Conservation (phyloP, 495 filamentous ascomycete species). For the Opeltia flavorubescens region DNA sequence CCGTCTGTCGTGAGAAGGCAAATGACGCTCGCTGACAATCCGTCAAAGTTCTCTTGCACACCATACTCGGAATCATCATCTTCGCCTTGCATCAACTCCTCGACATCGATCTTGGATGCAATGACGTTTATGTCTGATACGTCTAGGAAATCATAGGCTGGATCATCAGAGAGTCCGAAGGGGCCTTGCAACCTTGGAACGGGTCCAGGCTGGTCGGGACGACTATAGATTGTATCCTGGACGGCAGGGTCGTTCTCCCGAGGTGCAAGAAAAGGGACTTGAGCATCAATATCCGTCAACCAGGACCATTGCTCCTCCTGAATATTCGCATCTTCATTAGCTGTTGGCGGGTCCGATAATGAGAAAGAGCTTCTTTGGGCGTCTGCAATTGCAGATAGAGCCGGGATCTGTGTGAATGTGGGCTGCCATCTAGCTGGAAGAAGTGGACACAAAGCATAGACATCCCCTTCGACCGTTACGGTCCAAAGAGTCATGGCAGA, state of each 20-base stretch:
- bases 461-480: conserved; percentile 74
- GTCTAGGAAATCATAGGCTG: conserved; percentile 55
- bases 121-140: conserved; percentile 47
- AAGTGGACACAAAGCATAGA: conserved; percentile 83
- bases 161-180: conserved; percentile 53
- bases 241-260: conserved; percentile 23
- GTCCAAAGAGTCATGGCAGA: conserved; percentile 85
- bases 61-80: conserved; percentile 32
- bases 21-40: conserved; percentile 55
- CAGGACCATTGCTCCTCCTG: conserved; percentile 57
- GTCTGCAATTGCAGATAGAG: conserved; percentile 59
- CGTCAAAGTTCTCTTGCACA: conserved; percentile 39
- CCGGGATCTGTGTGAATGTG: conserved; percentile 58
- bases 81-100: conserved; percentile 38
- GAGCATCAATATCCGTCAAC: conserved; percentile 67
- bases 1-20: conserved; percentile 63
- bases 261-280: conserved; percentile 43
- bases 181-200: conserved; percentile 77
- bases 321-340: conserved; percentile 43
- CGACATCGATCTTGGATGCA: conserved; percentile 35
- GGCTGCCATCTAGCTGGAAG: conserved; percentile 71
- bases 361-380: too few relatives aligned
- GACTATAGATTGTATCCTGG: conserved; percentile 54
- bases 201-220: conserved; percentile 54
- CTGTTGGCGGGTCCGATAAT: conserved; percentile 15